These are phyloP conservation scores for Phellinidium pouzarii DNA, from an alignment of 1,284 basidiomycete species.

Conservation along the genomic window DNA sequence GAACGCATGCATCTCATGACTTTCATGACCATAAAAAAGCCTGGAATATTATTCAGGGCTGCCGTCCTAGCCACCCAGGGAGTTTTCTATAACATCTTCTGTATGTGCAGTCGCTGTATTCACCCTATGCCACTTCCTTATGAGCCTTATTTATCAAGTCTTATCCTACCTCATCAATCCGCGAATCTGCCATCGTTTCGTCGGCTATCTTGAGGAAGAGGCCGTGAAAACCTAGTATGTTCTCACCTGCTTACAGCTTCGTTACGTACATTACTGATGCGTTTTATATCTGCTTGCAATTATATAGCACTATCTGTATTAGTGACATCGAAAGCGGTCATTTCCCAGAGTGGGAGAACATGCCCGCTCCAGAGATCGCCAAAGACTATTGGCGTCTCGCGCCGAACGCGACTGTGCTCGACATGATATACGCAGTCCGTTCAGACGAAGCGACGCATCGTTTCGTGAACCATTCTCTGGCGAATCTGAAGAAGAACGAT, in stretches of 20 bases:
- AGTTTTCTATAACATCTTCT: slow-evolving; percentile 88
- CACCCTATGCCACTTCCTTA: slow-evolving; percentile 5
- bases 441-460: slow-evolving; percentile 92
- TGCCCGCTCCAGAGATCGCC: slow-evolving; percentile 81
- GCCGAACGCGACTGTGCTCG: slow-evolving; percentile 70
- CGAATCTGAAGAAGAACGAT: slow-evolving; percentile 75
- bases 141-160: slow-evolving; percentile 37
- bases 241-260: no score
- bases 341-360: slow-evolving; percentile 79
- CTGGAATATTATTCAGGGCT: slow-evolving; percentile 71
- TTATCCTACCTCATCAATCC: slow-evolving; percentile 81
- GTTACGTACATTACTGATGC: background rate
- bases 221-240: slow-evolving; percentile 81
- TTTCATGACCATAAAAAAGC: slow-evolving; percentile 82
- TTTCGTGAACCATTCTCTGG: slow-evolving; percentile 89
- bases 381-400: slow-evolving; percentile 91
- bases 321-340: slow-evolving; percentile 79
- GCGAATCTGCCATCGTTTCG: slow-evolving; percentile 85
- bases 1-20: slow-evolving; percentile 94
- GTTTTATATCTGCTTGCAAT: background rate
- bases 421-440: slow-evolving; percentile 85
- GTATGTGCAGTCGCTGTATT: slow-evolving; percentile 36
- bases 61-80: slow-evolving; percentile 84
- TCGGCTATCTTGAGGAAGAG: slow-evolving; percentile 93
- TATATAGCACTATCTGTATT: slow-evolving; percentile 73